These are phyloP conservation scores for Beta lomatogona DNA, from an alignment of 179 eudicot species.

Conservation along the genomic window DNA sequence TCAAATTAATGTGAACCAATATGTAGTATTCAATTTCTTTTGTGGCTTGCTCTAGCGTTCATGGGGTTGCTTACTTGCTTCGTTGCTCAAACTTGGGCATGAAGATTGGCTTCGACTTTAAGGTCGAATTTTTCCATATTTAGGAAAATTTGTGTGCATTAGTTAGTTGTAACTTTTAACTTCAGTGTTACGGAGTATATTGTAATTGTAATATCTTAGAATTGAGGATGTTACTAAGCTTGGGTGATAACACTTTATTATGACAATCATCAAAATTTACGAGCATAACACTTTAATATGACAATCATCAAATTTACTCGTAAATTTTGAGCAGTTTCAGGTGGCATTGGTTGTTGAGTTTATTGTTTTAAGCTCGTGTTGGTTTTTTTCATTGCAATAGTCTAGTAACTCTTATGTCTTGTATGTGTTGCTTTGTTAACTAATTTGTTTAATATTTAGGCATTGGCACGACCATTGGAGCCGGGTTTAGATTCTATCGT, in stretches of 20 bases:
- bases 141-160: background rate
- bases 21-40: no score
- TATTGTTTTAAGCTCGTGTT: background rate
- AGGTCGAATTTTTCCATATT: background rate
- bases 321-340: background rate
- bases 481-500: constrained; percentile 96
- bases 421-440: constrained; percentile 1
- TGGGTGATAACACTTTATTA: no score
- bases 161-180: background rate
- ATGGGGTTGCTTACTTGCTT: no score
- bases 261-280: no score
- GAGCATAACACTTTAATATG: background rate
- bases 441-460: constrained; percentile 42
- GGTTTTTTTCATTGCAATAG: background rate
- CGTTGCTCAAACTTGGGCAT: background rate
- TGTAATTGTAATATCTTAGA: no score
- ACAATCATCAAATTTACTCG: background rate
- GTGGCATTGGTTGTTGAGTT: background rate
- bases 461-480: constrained; percentile 94
- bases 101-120: background rate
- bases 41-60: no score
- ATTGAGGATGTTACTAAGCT: background rate
- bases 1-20: no score
- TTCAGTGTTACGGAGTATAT: no score
- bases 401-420: background rate